These are phyloP conservation scores for Rugosomyces carneus DNA, from an alignment of 1,284 basidiomycete species.

Conservation along the genomic window DNA sequence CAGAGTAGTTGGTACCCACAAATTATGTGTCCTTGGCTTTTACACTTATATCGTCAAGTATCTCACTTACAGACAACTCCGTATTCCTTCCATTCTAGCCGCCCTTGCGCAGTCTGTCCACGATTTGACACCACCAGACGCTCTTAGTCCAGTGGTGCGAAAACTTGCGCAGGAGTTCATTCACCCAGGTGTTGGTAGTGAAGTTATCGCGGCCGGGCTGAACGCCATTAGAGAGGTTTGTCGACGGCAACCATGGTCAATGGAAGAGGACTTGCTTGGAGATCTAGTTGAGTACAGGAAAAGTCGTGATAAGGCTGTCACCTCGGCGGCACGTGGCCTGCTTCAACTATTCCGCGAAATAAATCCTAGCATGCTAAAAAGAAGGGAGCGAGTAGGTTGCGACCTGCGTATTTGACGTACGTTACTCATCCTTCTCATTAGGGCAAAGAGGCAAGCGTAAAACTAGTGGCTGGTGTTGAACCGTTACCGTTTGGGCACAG, in stretches of 20 bases:
- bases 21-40: constrained; percentile 91
- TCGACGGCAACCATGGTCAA: constrained; percentile 90
- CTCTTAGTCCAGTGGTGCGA: constrained; percentile 80
- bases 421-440: constrained; percentile 22
- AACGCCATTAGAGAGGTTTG: constrained; percentile 95
- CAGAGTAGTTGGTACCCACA: constrained; percentile 92
- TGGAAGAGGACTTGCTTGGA: constrained; percentile 89
- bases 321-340: constrained; percentile 82
- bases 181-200: constrained; percentile 93
- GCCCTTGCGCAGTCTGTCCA: constrained; percentile 95
- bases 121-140: constrained; percentile 93
- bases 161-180: constrained; percentile 97
- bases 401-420: neutral
- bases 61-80: constrained; percentile 88
- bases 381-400: constrained; percentile 70
- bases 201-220: constrained; percentile 94
- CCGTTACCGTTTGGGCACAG: constrained; percentile 80
- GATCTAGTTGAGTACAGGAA: constrained; percentile 95
- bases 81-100: constrained; percentile 92
- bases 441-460: constrained; percentile 85
- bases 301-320: constrained; percentile 92
- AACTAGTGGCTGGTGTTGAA: constrained; percentile 52
- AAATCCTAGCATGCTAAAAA: constrained; percentile 90
- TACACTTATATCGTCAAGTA: constrained; percentile 97
- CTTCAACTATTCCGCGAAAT: constrained; percentile 94